A percentile compares a stretch with the other conserved stretches of the same genome.
Evolutionary conservation across 257 asterid genomes (phyloP).

Genomic region (Forsythia suspensa): DNA sequence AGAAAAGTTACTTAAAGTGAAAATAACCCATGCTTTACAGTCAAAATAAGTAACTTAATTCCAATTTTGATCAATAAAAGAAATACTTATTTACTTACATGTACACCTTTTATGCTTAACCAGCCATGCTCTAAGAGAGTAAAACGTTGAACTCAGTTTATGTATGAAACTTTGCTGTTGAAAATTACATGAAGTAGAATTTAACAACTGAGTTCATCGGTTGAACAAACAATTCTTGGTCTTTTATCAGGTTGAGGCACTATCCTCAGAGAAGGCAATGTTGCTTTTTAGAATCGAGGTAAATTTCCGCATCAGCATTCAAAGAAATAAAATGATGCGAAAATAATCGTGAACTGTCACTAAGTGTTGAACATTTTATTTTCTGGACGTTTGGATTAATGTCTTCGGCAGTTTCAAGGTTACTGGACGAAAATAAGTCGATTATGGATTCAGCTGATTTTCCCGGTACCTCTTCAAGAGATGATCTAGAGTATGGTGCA

Average conservation of each 20-base stretch:
- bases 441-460: constrained; percentile 38
- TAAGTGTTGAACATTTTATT: background rate
- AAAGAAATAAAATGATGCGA: constrained; percentile 6
- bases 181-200: background rate
- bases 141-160: background rate
- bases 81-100: background rate
- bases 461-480: constrained; percentile 53
- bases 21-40: background rate
- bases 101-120: background rate
- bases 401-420: constrained; percentile 70
- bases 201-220: background rate
- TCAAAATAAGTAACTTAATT: background rate
- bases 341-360: background rate
- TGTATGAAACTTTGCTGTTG: background rate
- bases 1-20: background rate
- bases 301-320: background rate
- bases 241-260: constrained; percentile 60
- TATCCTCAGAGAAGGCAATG: constrained; percentile 50
- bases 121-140: background rate
- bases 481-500: constrained; percentile 50
- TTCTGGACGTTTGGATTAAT: constrained; percentile 11
- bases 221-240: constrained; percentile 16
- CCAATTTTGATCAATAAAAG: background rate
- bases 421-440: constrained; percentile 55
- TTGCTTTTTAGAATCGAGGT: constrained; percentile 61